Base-by-base conservation (phyloP, 148 eudicot species). In the Vaccinium myrtillus region DNA sequence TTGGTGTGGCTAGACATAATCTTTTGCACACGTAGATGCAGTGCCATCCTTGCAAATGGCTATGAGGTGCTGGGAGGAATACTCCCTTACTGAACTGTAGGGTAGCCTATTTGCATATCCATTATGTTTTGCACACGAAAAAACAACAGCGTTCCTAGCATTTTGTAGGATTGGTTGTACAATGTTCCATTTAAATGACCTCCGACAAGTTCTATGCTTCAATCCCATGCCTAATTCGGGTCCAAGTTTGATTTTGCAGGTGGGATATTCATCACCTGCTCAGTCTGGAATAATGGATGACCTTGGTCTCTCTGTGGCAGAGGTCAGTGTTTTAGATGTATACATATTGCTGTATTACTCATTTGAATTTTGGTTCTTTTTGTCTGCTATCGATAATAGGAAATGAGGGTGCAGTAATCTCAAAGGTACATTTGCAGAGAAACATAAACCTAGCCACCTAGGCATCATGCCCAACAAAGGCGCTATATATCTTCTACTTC, bases 211-310 rank as follows among this genome's bases (percentile, higher is more conserved):
- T 69, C 13, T 69, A 30, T 69, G 74, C 74, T 30, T 30, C 43
- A 69, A 23, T 27, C 8, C 16, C 7, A 12, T 69, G 74, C 30
- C 27, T n/a, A 65, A 23, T 65, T 69, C 30, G 43, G 18, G 25
- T 74, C 36, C 58, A n/a, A 50, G 67, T 73, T 78, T 67, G 53
- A 49, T 80, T 46, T 65, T 90, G 79, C 94, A 95, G 98, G 92
- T 91, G 48, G 98, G 98, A 63, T 95, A 61, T 92, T 94, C 98
- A 51, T 95, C 98, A 55, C 98, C 98, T 82, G 94, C 95, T 85
- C 90, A 94, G 80, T 81, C 92, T 81, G 98, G 96, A 83, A 95
- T 95, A 81, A 89, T 93, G 85, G 89, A 89, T 39, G 98, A 95
- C 80, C 89, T 94, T 19, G 96, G 93, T 77, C 93, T 95, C 46